Evolutionary conservation across 1,284 basidiomycete genomes (phyloP), one percentile per base, ranked within the genome.

Genomic region (Cutaneotrichosporon sp.): DNA sequence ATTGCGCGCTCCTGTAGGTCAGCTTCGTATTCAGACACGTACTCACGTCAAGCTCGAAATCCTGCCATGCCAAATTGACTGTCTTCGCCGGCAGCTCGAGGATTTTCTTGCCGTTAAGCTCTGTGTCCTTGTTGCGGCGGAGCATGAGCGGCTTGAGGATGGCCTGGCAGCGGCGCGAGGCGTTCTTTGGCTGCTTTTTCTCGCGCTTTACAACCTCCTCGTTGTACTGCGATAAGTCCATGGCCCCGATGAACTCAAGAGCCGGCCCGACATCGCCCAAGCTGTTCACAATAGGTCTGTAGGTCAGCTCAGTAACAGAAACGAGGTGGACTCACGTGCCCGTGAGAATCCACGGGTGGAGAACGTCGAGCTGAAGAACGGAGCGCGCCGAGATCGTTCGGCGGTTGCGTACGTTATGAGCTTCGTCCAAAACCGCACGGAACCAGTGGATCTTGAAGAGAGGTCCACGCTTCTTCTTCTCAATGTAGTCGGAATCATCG

Each of bases 391-490:
- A 71, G 46, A 69, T 71, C 0, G 79, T 81, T 2, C 61, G 62
- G 47, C 68, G 71, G 65, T 81, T 82, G 30, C 81, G 70, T 21
- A 72, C 69, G 32, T 70, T 65, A 52, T 76, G 80, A 0, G 80
- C 80, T 64, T 83, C 82, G 64, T 83, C 82, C 14, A 82, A 68
- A 36, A 82, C 73, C 53, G 82, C 72, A 18, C 82, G 71, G 66
- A 76, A 82, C 74, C 76, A 81, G 10, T 72, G 64, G 30, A 75
- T 68, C 30, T 73, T 60, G 40, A 78, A 73, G 3, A 81, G 61
- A 5, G 77, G 75, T 1, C 77, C 79, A 53, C 69, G 72, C 30
- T 36, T 50, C 36, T 42, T 52, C 6, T 31, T 34, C 53, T 67
- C 67, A 8, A 46, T 46, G 4, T 64, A 64, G 21, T 75, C 75